Evolutionary conservation across 2,329 filamentous ascomycete genomes (phyloP), one percentile per base, ranked within the genome.

Genomic region (Tolypocladium guangdongense): DNA sequence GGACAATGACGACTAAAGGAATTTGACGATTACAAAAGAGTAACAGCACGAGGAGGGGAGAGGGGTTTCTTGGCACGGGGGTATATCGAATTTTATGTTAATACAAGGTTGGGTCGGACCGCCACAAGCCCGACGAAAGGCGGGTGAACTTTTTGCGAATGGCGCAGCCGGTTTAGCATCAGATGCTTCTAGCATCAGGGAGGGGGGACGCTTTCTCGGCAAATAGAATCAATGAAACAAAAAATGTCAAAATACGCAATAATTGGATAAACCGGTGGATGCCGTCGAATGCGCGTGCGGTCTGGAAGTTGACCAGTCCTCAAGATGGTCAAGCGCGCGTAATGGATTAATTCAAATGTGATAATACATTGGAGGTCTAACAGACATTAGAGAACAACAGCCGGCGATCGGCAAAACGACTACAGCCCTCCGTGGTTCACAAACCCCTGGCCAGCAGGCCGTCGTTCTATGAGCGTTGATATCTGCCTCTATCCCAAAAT

Each of bases 1-100:
- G 58, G 77, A 82, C 58, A 77, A 81, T 63, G 78, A 81, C 60
- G 79, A 82, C 62, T 81, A 73, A 69, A 68, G 45, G 49, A 49
- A 36, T 54, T 41, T 16, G n/a, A 30, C 50, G 35, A 48, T 38
- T 20, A 54, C 32, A 16, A 47, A 47, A 27, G 33, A 22, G 30
- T 38, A 50, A 37, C 35, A 32, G 48, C 32, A 38, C 22, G 38
- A 50, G 59, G n/a, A n/a, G 60, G 56, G 56, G 55, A 18, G 50
- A 48, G 51, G 60, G 58, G 53, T 55, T 58, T 56, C 50, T 49
- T 41, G 52, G 51, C 52, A 55, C 49, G 57, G 52, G 43, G 49
- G 45, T 53, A 52, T 60, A 52, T 51, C 55, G 57, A 59, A 63
- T 62, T 64, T 54, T 52, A 27, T 66, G 63, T 62, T 65, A 65